These are phyloP conservation scores for Penicillium daleae DNA, from an alignment of 495 filamentous ascomycete genomes.

Conservation along the genomic window DNA sequence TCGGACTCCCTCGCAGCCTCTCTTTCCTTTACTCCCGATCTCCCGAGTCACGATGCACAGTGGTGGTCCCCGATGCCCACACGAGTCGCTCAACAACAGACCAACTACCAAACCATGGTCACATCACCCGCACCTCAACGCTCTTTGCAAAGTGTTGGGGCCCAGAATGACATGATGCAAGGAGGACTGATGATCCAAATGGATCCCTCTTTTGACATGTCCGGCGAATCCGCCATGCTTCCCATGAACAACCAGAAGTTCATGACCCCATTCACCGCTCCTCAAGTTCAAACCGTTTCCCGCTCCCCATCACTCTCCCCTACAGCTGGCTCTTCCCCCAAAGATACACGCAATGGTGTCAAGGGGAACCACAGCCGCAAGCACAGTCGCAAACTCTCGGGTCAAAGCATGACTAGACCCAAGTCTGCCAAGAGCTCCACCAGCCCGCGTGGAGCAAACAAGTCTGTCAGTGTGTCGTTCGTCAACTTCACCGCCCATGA, in stretches of 20 bases:
- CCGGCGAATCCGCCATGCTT: slow-evolving; percentile 36
- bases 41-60: slow-evolving; percentile 43
- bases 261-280: slow-evolving; percentile 34
- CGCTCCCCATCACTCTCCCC: slow-evolving; percentile 50
- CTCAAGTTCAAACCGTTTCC: slow-evolving; percentile 33
- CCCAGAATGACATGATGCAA: slow-evolving; percentile 46
- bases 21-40: slow-evolving; percentile 47
- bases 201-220: slow-evolving; percentile 44
- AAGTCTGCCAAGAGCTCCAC: slow-evolving; percentile 40
- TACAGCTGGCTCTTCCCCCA: slow-evolving; percentile 36
- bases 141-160: slow-evolving; percentile 35
- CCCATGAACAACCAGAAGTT: slow-evolving; percentile 34
- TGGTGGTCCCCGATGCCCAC: slow-evolving; percentile 52
- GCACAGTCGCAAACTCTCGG: slow-evolving; percentile 44
- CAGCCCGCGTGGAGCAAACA: slow-evolving; percentile 41
- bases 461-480: slow-evolving; percentile 65
- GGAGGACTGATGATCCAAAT: slow-evolving; percentile 54
- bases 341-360: slow-evolving; percentile 23
- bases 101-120: slow-evolving; percentile 43
- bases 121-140: slow-evolving; percentile 40
- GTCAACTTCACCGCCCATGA: slow-evolving; percentile 92
- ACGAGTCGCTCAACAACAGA: slow-evolving; percentile 41
- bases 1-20: slow-evolving; percentile 44
- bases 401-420: slow-evolving; percentile 39
- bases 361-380: slow-evolving; percentile 37